These are phyloP conservation scores for Barnettozyma pratensis DNA, from an alignment of 805 yeast genomes.

Conservation along the genomic window DNA sequence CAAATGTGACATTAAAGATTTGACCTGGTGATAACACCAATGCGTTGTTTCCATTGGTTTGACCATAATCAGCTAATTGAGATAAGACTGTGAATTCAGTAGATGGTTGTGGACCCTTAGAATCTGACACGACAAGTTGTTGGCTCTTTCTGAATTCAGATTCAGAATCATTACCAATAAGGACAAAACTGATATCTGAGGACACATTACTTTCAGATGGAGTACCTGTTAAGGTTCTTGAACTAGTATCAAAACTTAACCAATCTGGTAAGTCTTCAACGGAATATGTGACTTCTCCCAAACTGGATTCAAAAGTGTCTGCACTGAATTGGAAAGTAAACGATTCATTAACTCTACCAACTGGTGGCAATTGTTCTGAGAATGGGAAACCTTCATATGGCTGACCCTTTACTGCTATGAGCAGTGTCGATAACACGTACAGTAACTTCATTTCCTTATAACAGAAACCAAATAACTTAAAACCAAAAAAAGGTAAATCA, in stretches of 20 bases:
- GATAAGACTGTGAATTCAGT: slow-evolving; percentile 39
- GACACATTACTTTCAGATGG: slow-evolving; percentile 46
- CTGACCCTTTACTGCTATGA: slow-evolving; percentile 27
- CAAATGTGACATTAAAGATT: slow-evolving; percentile 60
- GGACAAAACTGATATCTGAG: slow-evolving; percentile 41
- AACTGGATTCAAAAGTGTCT: slow-evolving; percentile 56
- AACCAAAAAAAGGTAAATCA: background rate
- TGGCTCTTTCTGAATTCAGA: slow-evolving; percentile 43
- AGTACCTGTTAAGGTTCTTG: slow-evolving; percentile 65
- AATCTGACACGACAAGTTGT: slow-evolving; percentile 53
- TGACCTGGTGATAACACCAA: slow-evolving; percentile 70
- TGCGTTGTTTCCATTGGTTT: slow-evolving; percentile 72
- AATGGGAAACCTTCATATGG: slow-evolving; percentile 73
- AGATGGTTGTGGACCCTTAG: slow-evolving; percentile 48
- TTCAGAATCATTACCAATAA: slow-evolving; percentile 63
- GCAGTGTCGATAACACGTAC: background rate
- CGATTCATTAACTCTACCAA: slow-evolving; percentile 63
- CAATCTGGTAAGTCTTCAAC: slow-evolving; percentile 65
- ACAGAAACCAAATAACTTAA: background rate
- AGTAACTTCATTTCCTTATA: background rate
- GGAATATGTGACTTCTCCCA: slow-evolving; percentile 45
- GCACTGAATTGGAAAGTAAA: slow-evolving; percentile 65
- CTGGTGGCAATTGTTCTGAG: slow-evolving; percentile 77
- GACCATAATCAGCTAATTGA: slow-evolving; percentile 59
- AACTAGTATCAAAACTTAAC: slow-evolving; percentile 62